Base-by-base conservation (phyloP, 495 filamentous ascomycete species). In the Usnea hakonensis region DNA sequence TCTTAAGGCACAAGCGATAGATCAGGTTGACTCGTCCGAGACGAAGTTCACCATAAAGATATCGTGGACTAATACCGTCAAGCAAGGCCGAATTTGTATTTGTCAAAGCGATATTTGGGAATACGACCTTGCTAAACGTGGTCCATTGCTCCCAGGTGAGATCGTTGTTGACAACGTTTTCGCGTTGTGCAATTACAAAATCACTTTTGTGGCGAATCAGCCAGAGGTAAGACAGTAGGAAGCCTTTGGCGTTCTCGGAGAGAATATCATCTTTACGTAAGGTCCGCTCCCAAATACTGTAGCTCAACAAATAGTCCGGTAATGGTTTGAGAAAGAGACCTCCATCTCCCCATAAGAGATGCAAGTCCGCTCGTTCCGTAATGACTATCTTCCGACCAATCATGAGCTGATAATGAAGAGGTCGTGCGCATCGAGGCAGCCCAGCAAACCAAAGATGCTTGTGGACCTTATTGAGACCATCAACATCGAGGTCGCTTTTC, bases 361-460 rank as follows among this genome's bases (percentile, higher is more conserved):
- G 77, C 26, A 76, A 56, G 38, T 78, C 73, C 8, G 75, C 71
- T 36, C 69, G 67, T 57, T 81, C 76, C 36, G 74, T 73, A 26
- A 78, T 65, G 13, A 72, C 58, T 16, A 83, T 76, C 0, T 77
- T 66, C 23, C 78, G 68, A 6, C 64, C 64, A 2, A 79, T 69
- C 30, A 77, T 61, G 19, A 73, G 36, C 55, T 83, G 81, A 58
- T 74, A 71, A 62, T 82, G 78, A 21, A 83, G 70, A 19, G 79
- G 69, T 14, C 76, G 76, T 2, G 82, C 75, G 2, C 75, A 72
- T 64, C 75, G 70, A 17, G 79, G 78, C 5, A 71, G 70, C 8
- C 82, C 78, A 36, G 71, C 78, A 1, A 83, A 43, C 81, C 82
- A 82, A 23, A 84, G 73, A 55, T 69, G 74, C 35, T 67, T 58